phyloP scores from a whole-genome alignment of 2,329 filamentous ascomycete genomes.

The Hypoxylon sp. region DNA sequence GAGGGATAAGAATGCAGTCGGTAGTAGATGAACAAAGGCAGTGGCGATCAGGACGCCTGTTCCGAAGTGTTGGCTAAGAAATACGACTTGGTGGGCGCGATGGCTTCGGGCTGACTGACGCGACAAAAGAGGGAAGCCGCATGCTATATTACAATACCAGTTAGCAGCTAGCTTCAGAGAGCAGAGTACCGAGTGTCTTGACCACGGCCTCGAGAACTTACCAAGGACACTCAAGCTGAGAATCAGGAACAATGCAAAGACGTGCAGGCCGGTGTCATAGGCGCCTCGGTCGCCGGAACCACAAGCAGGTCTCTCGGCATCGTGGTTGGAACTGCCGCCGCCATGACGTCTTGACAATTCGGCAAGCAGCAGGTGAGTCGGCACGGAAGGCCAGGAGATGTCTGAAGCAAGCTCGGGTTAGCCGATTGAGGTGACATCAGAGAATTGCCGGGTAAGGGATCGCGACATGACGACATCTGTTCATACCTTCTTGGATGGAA shows the following conservation, averaged over 20 bases:
- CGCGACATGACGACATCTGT: background rate
- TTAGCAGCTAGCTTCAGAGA: slow-evolving; percentile 17
- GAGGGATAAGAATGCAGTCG: slow-evolving; percentile 74
- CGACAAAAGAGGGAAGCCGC: slow-evolving; percentile 75
- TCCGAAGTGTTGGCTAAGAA: slow-evolving; percentile 79
- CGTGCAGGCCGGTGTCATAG: slow-evolving; percentile 76
- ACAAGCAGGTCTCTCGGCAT: slow-evolving; percentile 61
- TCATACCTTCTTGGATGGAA: slow-evolving; percentile 33
- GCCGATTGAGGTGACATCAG: slow-evolving; percentile 2
- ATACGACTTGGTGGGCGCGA: slow-evolving; percentile 71
- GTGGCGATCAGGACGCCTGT: slow-evolving; percentile 89
- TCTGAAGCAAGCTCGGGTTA: slow-evolving; percentile 45
- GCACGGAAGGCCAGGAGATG: slow-evolving; percentile 61
- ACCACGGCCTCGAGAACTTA: slow-evolving; percentile 51
- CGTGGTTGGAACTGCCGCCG: slow-evolving; percentile 50
- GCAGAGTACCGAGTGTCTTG: background rate
- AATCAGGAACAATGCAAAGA: slow-evolving; percentile 76
- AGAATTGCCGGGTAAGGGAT: background rate
- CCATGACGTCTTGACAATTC: slow-evolving; percentile 64
- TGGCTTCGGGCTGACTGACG: slow-evolving; percentile 68
- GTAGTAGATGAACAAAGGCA: slow-evolving; percentile 82
- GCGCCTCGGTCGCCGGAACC: slow-evolving; percentile 64
- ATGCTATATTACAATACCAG: slow-evolving; percentile 59
- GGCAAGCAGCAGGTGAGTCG: slow-evolving; percentile 64
- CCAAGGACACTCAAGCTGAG: slow-evolving; percentile 70